A percentile compares a stretch with the other conserved stretches of the same genome.
These are phyloP conservation scores for Rhododendron ferrugineum DNA, from an alignment of 148 eudicot species.

Conservation along the genomic window DNA sequence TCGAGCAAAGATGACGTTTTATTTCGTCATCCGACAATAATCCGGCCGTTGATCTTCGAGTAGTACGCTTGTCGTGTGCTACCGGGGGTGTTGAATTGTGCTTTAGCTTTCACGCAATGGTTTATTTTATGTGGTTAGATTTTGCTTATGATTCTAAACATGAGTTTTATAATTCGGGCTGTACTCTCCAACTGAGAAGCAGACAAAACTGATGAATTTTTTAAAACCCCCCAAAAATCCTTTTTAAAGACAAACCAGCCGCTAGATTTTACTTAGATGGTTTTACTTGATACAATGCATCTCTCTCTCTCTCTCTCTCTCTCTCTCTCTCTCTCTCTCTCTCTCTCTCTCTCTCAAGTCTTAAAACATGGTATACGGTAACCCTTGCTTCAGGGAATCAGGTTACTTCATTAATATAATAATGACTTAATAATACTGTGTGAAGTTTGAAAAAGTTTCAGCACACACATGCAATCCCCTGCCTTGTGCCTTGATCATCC, in stretches of 20 bases:
- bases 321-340: background rate
- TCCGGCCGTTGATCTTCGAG: background rate
- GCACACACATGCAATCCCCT: background rate
- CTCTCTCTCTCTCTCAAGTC: background rate
- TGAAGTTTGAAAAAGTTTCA: background rate
- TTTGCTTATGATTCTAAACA: background rate
- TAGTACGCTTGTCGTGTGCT: background rate
- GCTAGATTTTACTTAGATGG: background rate
- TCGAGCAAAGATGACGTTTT: background rate
- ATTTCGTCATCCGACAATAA: background rate
- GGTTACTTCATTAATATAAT: background rate
- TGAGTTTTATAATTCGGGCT: background rate
- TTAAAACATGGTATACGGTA: background rate
- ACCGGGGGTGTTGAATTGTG: background rate
- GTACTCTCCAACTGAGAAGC: background rate
- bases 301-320: background rate
- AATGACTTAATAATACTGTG: too few species aligned
- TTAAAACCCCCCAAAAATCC: background rate
- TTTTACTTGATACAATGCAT: background rate
- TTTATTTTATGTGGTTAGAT: background rate
- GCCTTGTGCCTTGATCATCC: background rate
- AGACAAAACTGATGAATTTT: conserved; percentile 4
- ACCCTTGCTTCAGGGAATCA: background rate
- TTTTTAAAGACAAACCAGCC: background rate
- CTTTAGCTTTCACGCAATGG: background rate